A percentile compares a stretch with the other conserved stretches of the same genome.
These are phyloP conservation scores for Collybia nuda DNA, from an alignment of 768 basidiomycete genomes.

Conservation along the genomic window DNA sequence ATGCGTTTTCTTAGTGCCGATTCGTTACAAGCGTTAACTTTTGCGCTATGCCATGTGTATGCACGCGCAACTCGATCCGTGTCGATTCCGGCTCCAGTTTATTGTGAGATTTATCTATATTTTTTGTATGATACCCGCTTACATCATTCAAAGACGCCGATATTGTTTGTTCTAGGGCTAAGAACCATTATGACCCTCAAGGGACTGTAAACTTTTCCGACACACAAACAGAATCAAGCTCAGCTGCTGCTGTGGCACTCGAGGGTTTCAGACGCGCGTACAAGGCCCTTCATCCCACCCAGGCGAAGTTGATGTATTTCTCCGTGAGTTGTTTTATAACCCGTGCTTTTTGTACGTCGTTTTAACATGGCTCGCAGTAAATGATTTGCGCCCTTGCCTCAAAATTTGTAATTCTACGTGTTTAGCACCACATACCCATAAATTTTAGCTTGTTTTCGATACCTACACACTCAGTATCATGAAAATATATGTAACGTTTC, in stretches of 20 bases:
- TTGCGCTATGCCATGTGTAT: slow-evolving; percentile 77
- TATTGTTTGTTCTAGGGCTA: slow-evolving; percentile 67
- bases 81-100: slow-evolving; percentile 83
- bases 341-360: too few species aligned
- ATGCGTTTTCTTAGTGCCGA: slow-evolving; percentile 45
- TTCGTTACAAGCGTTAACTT: slow-evolving; percentile 67
- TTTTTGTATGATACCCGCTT: background rate
- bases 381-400: too few species aligned
- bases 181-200: slow-evolving; percentile 62
- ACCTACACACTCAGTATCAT: too few species aligned
- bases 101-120: slow-evolving; percentile 50
- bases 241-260: slow-evolving; percentile 32
- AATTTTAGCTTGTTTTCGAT: too few species aligned
- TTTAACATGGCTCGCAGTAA: too few species aligned
- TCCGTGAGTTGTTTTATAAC: slow-evolving; percentile 23
- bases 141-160: slow-evolving; percentile 57
- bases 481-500: too few species aligned
- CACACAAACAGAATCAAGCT: slow-evolving; percentile 33
- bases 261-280: slow-evolving; percentile 52
- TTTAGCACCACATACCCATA: too few species aligned
- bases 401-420: too few species aligned
- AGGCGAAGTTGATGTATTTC: slow-evolving; percentile 39
- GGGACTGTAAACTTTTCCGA: slow-evolving; percentile 42
- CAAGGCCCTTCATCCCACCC: slow-evolving; percentile 37
- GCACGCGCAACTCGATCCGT: slow-evolving; percentile 82